A percentile compares a stretch with the other conserved stretches of the same genome.
Conservation (phyloP, 2,329 filamentous ascomycete species). For the Parascedosporium putredinis region DNA sequence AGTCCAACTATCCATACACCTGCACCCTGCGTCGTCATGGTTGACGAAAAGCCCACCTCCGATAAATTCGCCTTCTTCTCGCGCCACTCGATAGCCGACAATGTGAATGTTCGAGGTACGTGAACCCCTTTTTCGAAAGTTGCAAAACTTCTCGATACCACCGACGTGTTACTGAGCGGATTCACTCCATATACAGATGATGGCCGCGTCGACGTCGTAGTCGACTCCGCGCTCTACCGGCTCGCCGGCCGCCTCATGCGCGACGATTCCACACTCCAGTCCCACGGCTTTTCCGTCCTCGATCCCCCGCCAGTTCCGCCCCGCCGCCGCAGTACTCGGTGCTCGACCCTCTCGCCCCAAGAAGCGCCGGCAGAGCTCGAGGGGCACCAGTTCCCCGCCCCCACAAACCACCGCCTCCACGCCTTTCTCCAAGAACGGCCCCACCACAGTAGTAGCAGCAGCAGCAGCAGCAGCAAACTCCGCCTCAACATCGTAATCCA, state of each 20-base stretch:
- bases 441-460: too few species aligned
- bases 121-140: too few species aligned
- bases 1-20: too few species aligned
- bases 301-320: not conserved
- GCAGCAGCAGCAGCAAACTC: too few species aligned
- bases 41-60: not conserved
- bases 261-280: not conserved
- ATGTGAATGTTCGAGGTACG: not conserved
- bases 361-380: too few species aligned
- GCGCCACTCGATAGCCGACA: not conserved
- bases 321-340: not conserved
- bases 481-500: slow-evolving; percentile 69
- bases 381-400: too few species aligned
- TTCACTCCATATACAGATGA: too few species aligned
- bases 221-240: not conserved
- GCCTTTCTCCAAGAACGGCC: too few species aligned
- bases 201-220: not conserved
- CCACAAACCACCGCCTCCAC: too few species aligned
- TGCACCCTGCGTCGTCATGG: not conserved
- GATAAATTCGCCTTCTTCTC: not conserved
- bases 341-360: not conserved
- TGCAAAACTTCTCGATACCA: too few species aligned
- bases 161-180: too few species aligned
- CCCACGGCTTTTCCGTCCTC: slow-evolving; percentile 3
- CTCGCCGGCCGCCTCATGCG: not conserved